These are phyloP conservation scores for Arthrobotrys musiformis DNA, from an alignment of 2,329 filamentous ascomycete genomes.

Conservation along the genomic window DNA sequence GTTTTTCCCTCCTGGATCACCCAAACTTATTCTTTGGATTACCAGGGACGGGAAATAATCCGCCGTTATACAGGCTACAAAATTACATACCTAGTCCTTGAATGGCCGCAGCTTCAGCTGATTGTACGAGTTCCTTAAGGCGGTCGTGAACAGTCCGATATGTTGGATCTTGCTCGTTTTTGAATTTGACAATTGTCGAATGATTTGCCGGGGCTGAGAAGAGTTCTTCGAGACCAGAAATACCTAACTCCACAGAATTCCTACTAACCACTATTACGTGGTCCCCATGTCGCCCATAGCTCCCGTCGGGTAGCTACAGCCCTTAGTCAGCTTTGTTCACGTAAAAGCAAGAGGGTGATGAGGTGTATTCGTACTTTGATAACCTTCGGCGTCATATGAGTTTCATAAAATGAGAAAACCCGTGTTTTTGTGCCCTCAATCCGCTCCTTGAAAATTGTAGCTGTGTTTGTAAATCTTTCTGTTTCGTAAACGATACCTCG, in stretches of 20 bases:
- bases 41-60: not conserved
- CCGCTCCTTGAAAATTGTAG: not conserved
- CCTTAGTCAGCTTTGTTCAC: not conserved
- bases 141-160: not conserved
- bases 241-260: not conserved
- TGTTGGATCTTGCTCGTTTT: too few relatives aligned
- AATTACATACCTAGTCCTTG: not conserved
- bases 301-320: not conserved
- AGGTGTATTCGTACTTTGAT: not conserved
- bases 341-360: not conserved
- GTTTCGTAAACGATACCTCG: too few relatives aligned
- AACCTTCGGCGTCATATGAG: not conserved
- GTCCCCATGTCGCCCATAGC: not conserved
- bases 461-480: too few relatives aligned
- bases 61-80: not conserved
- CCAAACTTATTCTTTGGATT: conserved; percentile 2
- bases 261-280: not conserved
- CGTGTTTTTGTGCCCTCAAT: not conserved
- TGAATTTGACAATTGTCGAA: not conserved
- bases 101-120: not conserved
- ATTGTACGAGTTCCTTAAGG: not conserved
- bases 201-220: not conserved
- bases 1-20: not conserved
- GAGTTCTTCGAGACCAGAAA: not conserved
- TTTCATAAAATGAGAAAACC: not conserved